Base-by-base conservation (phyloP, 2,329 filamentous ascomycete species). In the Xenoacremonium recifei region DNA sequence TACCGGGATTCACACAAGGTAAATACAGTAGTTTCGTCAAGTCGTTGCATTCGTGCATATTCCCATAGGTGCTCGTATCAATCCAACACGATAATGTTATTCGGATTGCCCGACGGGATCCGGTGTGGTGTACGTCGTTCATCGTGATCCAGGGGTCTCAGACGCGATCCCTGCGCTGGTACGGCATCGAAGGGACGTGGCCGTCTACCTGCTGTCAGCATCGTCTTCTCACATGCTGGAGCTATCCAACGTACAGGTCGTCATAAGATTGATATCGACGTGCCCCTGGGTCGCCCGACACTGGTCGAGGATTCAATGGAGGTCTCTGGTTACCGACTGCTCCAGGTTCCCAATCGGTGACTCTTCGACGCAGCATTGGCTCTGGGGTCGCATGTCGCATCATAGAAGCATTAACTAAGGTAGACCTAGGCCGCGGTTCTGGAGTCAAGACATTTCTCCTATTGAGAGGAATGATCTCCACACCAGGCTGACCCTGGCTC, bases 191-290 rank as follows among this genome's bases (percentile, higher is more conserved):
- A n/a, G n/a, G n/a, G n/a, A n/a, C n/a, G n/a, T n/a, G n/a, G n/a
- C n/a, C n/a, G n/a, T n/a, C n/a, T n/a, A n/a, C n/a, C n/a, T n/a
- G 18, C 15, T 21, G 44, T 60, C 20, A 61, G 57, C 21, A 39
- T 37, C n/a, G 15, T 20, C 3, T 13, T n/a, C n/a, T 9, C 10
- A 21, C n/a, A 6, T 25, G 21, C 16, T 17, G n/a, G 16, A 29
- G n/a, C 12, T 29, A 11, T 32, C 10, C n/a, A 38, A 50, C 58
- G 50, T 48, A 61, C 58, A 57, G 41, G 21, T 58, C 54, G 44
- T 44, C 47, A n/a, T 50, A 53, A 35, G 43, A 45, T 21, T 57
- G 47, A 32, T 45, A 47, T 34, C 36, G 44, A 21, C 37, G 42
- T 21, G 34, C 36, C 39, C 46, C 39, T 10, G 31, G 35, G 21